phyloP scores from a whole-genome alignment of 2,329 filamentous ascomycete species.

The Calonectria pseudoreteaudii region DNA sequence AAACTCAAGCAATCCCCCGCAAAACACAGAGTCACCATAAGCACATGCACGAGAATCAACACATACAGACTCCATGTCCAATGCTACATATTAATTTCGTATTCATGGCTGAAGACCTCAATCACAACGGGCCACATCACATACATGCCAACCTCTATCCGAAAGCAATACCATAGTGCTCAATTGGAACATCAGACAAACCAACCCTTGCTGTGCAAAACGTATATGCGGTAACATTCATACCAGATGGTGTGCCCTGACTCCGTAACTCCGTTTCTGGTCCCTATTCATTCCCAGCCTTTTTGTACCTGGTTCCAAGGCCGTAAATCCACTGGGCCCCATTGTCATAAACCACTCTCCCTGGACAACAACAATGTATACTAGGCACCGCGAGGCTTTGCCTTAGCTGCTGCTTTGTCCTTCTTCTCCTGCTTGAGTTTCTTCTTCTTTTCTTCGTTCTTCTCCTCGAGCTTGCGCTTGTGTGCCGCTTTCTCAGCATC shows the following conservation, averaged over 20 bases:
- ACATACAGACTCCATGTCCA: not conserved
- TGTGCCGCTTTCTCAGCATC: slow-evolving; percentile 84
- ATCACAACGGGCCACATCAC: not conserved
- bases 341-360: not conserved
- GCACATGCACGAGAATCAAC: not conserved
- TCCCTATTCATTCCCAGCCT: not conserved
- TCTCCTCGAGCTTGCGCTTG: slow-evolving; percentile 95
- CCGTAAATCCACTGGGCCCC: not conserved
- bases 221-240: not conserved
- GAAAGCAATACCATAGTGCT: not conserved
- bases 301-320: slow-evolving; percentile 10
- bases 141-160: not conserved
- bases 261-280: slow-evolving; percentile 37
- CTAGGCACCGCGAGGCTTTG: slow-evolving; percentile 78
- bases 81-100: no score
- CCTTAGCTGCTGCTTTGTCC: slow-evolving; percentile 91
- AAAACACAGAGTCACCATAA: not conserved
- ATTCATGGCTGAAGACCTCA: not conserved
- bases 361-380: not conserved
- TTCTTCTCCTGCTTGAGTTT: slow-evolving; percentile 94
- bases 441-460: slow-evolving; percentile 93
- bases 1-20: slow-evolving; percentile 12
- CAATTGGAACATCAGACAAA: not conserved
- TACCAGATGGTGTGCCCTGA: not conserved
- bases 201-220: not conserved